phyloP scores from a whole-genome alignment of 768 basidiomycete genomes.

The Hygrocybe punicea region DNA sequence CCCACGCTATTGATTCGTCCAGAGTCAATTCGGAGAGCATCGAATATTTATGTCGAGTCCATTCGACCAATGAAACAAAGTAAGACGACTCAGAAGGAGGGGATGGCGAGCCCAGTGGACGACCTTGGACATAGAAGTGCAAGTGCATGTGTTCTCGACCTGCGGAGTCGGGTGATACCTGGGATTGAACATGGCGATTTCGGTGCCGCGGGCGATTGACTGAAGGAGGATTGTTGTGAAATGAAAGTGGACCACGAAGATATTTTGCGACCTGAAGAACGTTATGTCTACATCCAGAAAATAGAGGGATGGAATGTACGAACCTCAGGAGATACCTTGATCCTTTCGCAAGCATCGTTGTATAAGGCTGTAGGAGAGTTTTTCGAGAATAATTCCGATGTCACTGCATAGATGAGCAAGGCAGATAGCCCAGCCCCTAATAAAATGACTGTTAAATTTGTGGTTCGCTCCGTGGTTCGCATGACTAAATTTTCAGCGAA shows the following conservation, averaged over 20 bases:
- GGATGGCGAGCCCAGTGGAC: conserved; percentile 39
- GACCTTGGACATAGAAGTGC: conserved; percentile 75
- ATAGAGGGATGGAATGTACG: conserved; percentile 12
- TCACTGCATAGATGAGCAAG: conserved; percentile 72
- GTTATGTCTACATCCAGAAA: conserved; percentile 6
- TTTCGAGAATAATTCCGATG: conserved; percentile 81
- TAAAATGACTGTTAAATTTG: conserved; percentile 55
- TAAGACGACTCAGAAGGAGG: conserved; percentile 42
- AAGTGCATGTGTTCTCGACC: conserved; percentile 83
- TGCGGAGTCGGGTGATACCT: conserved; percentile 65
- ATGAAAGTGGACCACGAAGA: conserved; percentile 62
- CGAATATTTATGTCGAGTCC: conserved; percentile 41
- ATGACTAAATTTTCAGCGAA: conserved; percentile 33
- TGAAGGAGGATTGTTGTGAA: conserved; percentile 84
- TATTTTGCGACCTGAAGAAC: conserved; percentile 59
- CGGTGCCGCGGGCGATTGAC: conserved; percentile 72
- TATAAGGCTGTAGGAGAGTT: conserved; percentile 85
- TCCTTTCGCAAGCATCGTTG: conserved; percentile 54
- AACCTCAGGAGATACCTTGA: conserved; percentile 46
- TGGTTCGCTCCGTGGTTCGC: conserved; percentile 48
- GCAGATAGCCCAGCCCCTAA: conserved; percentile 79
- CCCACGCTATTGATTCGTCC: conserved; percentile 51
- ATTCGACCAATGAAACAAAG: conserved; percentile 41
- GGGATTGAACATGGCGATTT: conserved; percentile 76
- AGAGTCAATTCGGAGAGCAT: conserved; percentile 50